Conservation (phyloP, 257 asterid species). For the Petunia secreta region DNA sequence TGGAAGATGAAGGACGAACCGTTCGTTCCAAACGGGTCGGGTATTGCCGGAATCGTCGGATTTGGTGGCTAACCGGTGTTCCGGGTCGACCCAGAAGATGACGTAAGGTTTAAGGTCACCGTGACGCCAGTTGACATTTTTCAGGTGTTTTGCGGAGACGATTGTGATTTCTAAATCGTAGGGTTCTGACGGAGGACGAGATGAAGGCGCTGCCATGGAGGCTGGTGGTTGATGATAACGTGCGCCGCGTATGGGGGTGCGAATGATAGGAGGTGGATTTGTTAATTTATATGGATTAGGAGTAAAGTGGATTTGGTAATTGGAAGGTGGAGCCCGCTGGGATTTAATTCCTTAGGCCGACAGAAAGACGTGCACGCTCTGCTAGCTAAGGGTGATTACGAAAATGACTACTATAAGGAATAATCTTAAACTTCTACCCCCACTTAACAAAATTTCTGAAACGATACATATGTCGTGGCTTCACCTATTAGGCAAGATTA, state of each 20-base stretch:
- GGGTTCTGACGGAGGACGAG: slow-evolving; percentile 51
- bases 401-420: too few relatives aligned
- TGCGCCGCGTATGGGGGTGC: background rate
- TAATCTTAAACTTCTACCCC: too few relatives aligned
- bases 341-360: too few relatives aligned
- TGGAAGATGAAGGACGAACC: slow-evolving; percentile 63
- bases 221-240: background rate
- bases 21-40: slow-evolving; percentile 88
- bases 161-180: slow-evolving; percentile 67
- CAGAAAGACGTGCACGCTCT: too few relatives aligned
- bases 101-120: slow-evolving; percentile 86
- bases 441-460: too few relatives aligned
- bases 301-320: background rate
- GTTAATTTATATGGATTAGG: too few relatives aligned
- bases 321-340: background rate
- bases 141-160: slow-evolving; percentile 83
- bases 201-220: slow-evolving; percentile 42
- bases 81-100: slow-evolving; percentile 85
- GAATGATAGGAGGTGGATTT: too few relatives aligned
- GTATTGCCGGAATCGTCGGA: slow-evolving; percentile 74
- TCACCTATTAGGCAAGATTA: too few relatives aligned
- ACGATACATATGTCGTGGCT: too few relatives aligned
- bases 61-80: slow-evolving; percentile 80
- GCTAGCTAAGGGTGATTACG: too few relatives aligned
- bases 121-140: slow-evolving; percentile 86